These are phyloP conservation scores for Teratosphaeria gauchensis DNA, from an alignment of 2,329 filamentous ascomycete genomes.

Conservation along the genomic window DNA sequence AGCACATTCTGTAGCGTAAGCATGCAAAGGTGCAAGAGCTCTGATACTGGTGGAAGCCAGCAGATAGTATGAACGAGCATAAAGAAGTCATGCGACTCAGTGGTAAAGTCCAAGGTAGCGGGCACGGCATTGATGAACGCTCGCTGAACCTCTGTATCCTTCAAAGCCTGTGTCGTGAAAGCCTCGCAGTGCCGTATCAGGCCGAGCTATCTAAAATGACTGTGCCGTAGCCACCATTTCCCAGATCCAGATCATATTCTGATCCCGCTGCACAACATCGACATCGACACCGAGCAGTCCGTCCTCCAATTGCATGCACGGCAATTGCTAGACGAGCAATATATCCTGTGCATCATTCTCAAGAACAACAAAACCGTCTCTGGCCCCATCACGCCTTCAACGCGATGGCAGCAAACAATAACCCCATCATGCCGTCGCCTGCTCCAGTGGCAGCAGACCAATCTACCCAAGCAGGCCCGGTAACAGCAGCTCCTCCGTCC, in stretches of 20 bases:
- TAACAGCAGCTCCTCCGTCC: not conserved
- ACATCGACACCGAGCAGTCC: not conserved
- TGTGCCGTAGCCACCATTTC: not conserved
- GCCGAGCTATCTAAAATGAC: not conserved
- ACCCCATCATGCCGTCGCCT: not conserved
- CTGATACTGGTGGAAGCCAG: not conserved
- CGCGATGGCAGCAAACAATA: not conserved
- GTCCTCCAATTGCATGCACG: not conserved
- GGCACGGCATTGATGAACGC: not conserved
- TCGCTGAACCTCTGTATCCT: not conserved
- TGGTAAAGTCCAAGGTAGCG: not conserved
- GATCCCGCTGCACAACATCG: not conserved
- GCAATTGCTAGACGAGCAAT: not conserved
- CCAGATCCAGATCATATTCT: not conserved
- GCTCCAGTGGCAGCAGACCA: not conserved
- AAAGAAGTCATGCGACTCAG: not conserved
- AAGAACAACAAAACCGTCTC: not conserved
- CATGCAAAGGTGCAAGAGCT: not conserved
- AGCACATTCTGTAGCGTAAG: not conserved
- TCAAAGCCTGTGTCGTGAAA: not conserved
- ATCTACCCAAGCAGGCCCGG: not conserved
- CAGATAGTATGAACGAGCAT: not conserved
- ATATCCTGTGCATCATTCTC: not conserved
- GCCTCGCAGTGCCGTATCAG: not conserved
- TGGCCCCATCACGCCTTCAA: not conserved